Conservation (phyloP, 108 stramenopile species). For the Skeletonema costatum region DNA sequence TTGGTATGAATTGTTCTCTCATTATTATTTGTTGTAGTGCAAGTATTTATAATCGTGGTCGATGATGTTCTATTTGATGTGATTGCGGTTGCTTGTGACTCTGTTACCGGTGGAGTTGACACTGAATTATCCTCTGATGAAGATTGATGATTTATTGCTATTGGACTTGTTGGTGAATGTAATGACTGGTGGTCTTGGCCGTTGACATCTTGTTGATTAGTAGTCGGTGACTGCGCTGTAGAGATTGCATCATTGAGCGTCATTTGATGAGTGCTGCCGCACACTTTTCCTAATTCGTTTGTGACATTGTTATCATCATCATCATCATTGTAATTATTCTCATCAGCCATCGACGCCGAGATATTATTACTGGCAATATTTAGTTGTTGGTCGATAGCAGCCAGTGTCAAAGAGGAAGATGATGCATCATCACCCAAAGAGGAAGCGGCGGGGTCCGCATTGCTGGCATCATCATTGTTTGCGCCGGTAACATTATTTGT, state of each 20-base stretch:
- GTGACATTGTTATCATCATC: neutral
- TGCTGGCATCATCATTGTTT: neutral
- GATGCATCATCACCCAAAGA: neutral
- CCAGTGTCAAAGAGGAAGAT: neutral
- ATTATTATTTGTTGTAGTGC: neutral
- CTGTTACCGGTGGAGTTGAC: neutral
- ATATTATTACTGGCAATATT: neutral
- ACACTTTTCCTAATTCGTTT: neutral
- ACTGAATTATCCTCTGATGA: neutral
- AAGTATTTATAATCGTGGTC: neutral
- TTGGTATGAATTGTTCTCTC: neutral
- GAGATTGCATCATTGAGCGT: neutral
- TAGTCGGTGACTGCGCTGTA: neutral
- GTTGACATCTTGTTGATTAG: neutral
- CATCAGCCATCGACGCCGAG: constrained; percentile 11
- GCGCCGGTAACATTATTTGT: neutral
- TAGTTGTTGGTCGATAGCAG: neutral
- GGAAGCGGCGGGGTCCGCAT: neutral
- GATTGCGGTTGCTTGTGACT: neutral
- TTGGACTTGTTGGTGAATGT: neutral
- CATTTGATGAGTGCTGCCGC: neutral
- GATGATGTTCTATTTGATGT: neutral
- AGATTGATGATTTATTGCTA: neutral
- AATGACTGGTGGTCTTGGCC: neutral
- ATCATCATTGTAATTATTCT: constrained; percentile 12